A percentile compares a stretch with the other conserved stretches of the same genome.
Evolutionary conservation across 352 stramenopile genomes (phyloP).

Genomic region (Thraustochytrium striatum): DNA sequence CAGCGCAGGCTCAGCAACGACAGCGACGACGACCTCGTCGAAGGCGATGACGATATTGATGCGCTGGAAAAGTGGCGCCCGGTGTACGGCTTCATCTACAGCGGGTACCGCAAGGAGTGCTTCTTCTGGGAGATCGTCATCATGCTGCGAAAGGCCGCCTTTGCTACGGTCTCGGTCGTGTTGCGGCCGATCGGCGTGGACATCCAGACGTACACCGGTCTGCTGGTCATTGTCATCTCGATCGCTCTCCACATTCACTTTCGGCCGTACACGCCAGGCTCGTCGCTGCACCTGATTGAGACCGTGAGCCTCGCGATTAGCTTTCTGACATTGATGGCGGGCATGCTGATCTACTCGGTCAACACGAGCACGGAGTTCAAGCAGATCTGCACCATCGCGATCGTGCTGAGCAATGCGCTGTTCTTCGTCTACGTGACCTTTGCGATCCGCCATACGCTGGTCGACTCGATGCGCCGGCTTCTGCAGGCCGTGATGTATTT

Average conservation of each 20-base stretch:
- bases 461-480: too few species aligned
- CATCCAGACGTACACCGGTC: slow-evolving; percentile 31
- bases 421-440: slow-evolving; percentile 39
- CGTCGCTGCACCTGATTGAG: slow-evolving; percentile 34
- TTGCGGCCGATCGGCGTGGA: slow-evolving; percentile 28
- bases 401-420: slow-evolving; percentile 7
- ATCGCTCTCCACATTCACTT: slow-evolving; percentile 29
- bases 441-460: neutral
- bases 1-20: neutral
- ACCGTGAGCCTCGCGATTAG: slow-evolving; percentile 4
- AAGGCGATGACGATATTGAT: slow-evolving; percentile 6
- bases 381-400: slow-evolving; percentile 26
- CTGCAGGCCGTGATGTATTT: too few species aligned
- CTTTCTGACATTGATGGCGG: slow-evolving; percentile 34
- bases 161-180: slow-evolving; percentile 34
- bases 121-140: slow-evolving; percentile 47
- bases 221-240: slow-evolving; percentile 14
- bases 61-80: slow-evolving; percentile 35
- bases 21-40: neutral
- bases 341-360: slow-evolving; percentile 29
- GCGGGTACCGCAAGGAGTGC: slow-evolving; percentile 39
- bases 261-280: slow-evolving; percentile 14
- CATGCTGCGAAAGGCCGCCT: slow-evolving; percentile 32
- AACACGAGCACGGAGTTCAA: slow-evolving; percentile 24
- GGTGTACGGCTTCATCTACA: slow-evolving; percentile 45